Base-by-base conservation (phyloP, 345 rosid species). In the Salix udensis region DNA sequence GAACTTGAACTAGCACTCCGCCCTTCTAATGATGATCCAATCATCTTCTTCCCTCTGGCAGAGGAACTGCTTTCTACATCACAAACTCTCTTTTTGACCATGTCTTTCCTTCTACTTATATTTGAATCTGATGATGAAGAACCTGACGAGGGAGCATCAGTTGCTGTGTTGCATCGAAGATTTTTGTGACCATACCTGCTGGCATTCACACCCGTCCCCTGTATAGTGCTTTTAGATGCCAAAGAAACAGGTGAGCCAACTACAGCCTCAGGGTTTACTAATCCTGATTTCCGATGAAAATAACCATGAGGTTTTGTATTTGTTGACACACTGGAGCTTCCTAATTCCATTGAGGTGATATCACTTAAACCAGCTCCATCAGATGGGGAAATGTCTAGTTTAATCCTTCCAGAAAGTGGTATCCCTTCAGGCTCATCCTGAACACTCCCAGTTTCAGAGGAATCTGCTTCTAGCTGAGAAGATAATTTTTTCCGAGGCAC, bases 11-110 rank as follows among this genome's bases (percentile, higher is more conserved):
- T 86, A 44, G 74, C 77, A 74, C 68, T 85, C 36, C 53, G 79
- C 62, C 81, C 87, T 76, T 85, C 92, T n/a, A 71, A 26, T 67
- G 89, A 80, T 73, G 79, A 76, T 74, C 89, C 91, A 46, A 73
- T 81, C 68, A 78, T 75, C 79, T 83, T 94, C 82, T 86, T 87
- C 34, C 93, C 97, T 68, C 83, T 87, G 76, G 69, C 74, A 66
- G 90, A 86, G 60, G 91, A 85, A 82, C 97, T 91, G 74, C 94
- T 83, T 81, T 89, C 94, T 74, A 88, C 93, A 58, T 85, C 90
- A 79, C 74, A 81, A 70, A 40, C 85, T 83, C 89, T 88, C 85
- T 84, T 91, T 74, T 81, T 89, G 5, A 76, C 12, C 6, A 74
- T 46, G 68, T 84, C 90, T 69, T 80, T 86, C 82, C 83, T 87